These are phyloP conservation scores for Micractinium sp. DNA, from an alignment of 139 green algal genomes.

Conservation along the genomic window DNA sequence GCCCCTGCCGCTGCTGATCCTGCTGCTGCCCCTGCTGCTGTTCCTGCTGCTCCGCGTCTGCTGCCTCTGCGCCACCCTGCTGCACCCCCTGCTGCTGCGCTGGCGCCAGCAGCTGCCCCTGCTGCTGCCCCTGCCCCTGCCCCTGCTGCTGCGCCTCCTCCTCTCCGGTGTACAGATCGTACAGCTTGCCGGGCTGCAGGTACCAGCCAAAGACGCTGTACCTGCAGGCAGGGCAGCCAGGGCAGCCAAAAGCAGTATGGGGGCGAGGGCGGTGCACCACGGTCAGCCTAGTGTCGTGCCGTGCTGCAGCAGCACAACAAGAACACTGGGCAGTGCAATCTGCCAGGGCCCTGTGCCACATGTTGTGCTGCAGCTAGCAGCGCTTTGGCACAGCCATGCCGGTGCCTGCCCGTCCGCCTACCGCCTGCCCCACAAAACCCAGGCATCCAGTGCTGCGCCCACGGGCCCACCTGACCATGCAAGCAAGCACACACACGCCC, in stretches of 20 bases:
- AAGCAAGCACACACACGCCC: too few species aligned
- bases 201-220: constrained; percentile 55
- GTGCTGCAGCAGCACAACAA: not conserved
- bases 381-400: too few species aligned
- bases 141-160: not conserved
- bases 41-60: not conserved
- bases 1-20: not conserved
- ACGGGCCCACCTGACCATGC: too few species aligned
- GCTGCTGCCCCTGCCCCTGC: not conserved
- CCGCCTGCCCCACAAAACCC: too few species aligned
- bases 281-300: not conserved
- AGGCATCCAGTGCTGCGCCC: too few species aligned
- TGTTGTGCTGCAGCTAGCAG: too few species aligned
- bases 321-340: not conserved
- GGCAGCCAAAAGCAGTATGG: too few species aligned
- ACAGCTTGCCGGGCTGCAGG: constrained; percentile 44
- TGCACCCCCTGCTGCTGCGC: not conserved
- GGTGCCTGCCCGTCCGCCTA: not conserved
- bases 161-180: constrained; percentile 40
- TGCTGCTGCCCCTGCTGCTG: not conserved
- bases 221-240: not conserved
- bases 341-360: not conserved
- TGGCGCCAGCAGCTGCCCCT: not conserved
- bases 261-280: not conserved
- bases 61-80: not conserved